Evolutionary conservation across 345 rosid species (phyloP).

Genomic region (Populus euphratica): DNA sequence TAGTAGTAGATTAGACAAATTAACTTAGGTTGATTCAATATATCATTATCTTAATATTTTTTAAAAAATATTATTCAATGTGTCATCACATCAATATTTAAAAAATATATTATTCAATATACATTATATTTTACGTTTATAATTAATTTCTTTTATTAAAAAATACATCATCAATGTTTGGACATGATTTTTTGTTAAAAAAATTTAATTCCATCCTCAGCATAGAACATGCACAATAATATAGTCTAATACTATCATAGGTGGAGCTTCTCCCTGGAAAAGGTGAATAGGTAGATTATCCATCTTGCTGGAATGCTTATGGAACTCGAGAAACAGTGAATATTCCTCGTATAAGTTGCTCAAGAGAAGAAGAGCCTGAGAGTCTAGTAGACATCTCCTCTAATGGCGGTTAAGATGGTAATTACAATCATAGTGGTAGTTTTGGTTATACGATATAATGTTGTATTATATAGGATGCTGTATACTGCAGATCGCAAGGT

Average conservation of each 20-base stretch:
- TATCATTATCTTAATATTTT: too few relatives aligned
- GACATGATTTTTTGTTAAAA: too few relatives aligned
- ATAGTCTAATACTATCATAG: slow-evolving; percentile 59
- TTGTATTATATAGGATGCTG: neutral
- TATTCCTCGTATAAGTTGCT: slow-evolving; percentile 75
- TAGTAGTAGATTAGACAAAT: rapidly evolving
- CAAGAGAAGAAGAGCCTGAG: slow-evolving; percentile 65
- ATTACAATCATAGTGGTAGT: neutral
- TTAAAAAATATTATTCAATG: too few relatives aligned
- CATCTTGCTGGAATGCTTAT: slow-evolving; percentile 94
- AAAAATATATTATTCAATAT: too few relatives aligned
- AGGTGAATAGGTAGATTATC: slow-evolving; percentile 75
- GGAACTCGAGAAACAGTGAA: slow-evolving; percentile 75
- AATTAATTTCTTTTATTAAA: too few relatives aligned
- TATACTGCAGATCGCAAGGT: slow-evolving; percentile 6
- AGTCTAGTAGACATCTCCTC: slow-evolving; percentile 30
- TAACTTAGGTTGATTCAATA: too few relatives aligned
- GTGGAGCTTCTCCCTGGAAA: slow-evolving; percentile 87
- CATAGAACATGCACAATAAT: too few relatives aligned
- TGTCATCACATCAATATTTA: too few relatives aligned
- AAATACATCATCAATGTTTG: too few relatives aligned
- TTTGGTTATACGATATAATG: slow-evolving; percentile 25
- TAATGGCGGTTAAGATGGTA: slow-evolving; percentile 34
- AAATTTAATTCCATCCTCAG: too few relatives aligned
- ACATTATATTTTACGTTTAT: too few relatives aligned